Evolutionary conservation across 1,139 yeast species (phyloP).

Genomic region (Saccharomycopsis hybrid): DNA sequence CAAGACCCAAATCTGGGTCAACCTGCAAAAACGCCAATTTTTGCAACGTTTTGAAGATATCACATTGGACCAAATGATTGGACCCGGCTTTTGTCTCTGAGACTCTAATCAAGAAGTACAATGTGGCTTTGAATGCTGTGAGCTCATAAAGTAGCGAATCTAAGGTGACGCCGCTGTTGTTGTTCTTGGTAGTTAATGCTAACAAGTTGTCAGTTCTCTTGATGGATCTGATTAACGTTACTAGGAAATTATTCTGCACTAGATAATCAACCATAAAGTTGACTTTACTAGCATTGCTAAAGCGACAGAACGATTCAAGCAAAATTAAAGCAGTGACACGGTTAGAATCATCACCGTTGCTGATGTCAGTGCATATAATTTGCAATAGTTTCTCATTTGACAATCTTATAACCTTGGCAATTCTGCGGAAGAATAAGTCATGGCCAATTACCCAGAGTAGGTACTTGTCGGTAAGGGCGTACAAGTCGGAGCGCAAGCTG

Average conservation of each 20-base stretch:
- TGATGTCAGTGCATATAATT: constrained; percentile 68
- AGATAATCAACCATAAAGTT: constrained; percentile 55
- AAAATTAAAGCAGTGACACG: constrained; percentile 72
- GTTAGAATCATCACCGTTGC: constrained; percentile 71
- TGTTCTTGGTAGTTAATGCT: constrained; percentile 28
- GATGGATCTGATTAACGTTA: constrained; percentile 58
- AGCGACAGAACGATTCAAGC: constrained; percentile 49
- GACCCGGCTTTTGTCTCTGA: constrained; percentile 79
- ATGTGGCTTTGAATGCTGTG: constrained; percentile 67
- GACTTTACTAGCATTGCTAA: constrained; percentile 29
- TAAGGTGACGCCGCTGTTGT: constrained; percentile 32
- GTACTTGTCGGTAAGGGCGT: constrained; percentile 64
- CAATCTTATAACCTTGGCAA: constrained; percentile 47
- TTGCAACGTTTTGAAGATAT: constrained; percentile 48
- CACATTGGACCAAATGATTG: constrained; percentile 65
- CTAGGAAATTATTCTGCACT: constrained; percentile 52
- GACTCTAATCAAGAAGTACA: constrained; percentile 63
- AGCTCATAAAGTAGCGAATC: constrained; percentile 60
- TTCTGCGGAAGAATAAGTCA: constrained; percentile 35
- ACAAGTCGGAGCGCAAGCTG: constrained; percentile 68
- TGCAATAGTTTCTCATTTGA: constrained; percentile 59
- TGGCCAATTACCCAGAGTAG: constrained; percentile 35
- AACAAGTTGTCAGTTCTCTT: constrained; percentile 64
- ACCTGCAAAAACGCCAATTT: constrained; percentile 51
- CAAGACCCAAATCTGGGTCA: constrained; percentile 79